Percentiles rank a stretch among this genome's conserved stretches.
These are phyloP conservation scores for Edaphochlamys debaryana DNA, from an alignment of 139 green algal genomes.

Conservation along the genomic window DNA sequence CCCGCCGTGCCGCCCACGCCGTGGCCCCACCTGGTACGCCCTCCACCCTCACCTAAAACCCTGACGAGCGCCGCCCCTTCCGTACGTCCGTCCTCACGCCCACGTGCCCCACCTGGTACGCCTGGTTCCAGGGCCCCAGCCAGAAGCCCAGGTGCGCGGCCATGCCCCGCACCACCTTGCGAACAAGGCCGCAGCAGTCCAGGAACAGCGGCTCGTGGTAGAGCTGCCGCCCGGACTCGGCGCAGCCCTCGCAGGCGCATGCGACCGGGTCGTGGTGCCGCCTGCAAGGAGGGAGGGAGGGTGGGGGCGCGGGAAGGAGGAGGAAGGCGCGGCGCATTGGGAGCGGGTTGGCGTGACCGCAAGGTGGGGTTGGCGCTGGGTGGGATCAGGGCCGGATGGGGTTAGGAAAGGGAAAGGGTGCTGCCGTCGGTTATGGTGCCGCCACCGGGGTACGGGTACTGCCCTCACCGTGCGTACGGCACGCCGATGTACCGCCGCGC, in stretches of 20 bases:
- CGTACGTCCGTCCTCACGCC: too few species aligned
- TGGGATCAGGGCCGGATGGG: too few species aligned
- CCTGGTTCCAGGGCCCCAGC: slow-evolving; percentile 53
- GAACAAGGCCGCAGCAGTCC: slow-evolving; percentile 60
- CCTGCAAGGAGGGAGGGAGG: slow-evolving; percentile 17
- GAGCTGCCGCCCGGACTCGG: slow-evolving; percentile 45
- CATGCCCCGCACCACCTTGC: slow-evolving; percentile 31
- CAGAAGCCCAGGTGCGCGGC: slow-evolving; percentile 49
- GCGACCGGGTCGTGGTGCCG: slow-evolving; percentile 11
- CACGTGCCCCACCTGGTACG: slow-evolving; percentile 54
- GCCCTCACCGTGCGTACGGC: not conserved
- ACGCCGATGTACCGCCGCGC: slow-evolving; percentile 3
- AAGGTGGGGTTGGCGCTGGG: too few species aligned
- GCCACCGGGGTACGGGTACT: too few species aligned
- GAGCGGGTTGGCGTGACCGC: too few species aligned
- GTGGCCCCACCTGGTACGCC: too few species aligned
- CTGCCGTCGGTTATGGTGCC: too few species aligned
- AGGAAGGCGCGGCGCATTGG: too few species aligned
- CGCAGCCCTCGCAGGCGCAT: slow-evolving; percentile 56
- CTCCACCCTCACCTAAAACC: too few species aligned
- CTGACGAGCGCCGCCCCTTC: too few species aligned
- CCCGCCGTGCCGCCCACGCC: not conserved
- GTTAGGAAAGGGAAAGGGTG: too few species aligned
- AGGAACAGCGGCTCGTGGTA: slow-evolving; percentile 45
- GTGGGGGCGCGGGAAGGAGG: too few species aligned